Evolutionary conservation across 1,284 basidiomycete species (phyloP), one percentile per base, ranked within the genome.

Genomic region (Rhodotorula glutinis): DNA sequence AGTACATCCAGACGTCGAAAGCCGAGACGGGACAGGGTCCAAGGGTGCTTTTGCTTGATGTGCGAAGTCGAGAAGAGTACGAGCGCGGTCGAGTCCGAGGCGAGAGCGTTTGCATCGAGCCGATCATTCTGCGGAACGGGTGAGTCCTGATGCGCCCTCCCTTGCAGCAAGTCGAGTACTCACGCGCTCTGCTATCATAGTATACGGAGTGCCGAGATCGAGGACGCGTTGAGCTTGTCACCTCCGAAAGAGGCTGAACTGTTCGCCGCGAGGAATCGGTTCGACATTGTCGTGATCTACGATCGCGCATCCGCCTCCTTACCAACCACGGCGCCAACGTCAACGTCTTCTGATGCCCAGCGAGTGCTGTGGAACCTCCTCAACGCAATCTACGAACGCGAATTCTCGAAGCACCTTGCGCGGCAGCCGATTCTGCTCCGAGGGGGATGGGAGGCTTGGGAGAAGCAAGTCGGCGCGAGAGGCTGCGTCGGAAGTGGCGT

Each of bases 231-330:
- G 60, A 80, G 85, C 2, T 80, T 91, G 27, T 87, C 86, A 1
- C 89, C 92, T 0, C 81, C 83, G 30, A 78, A 83, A 47, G 92
- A 97, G 79, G 83, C 82, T 51, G 81, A 82, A 1, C 81, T 89
- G 25, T 98, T 97, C 78, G 79, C 82, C 33, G 87, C 89, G 65
- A 88, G 95, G 38, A 85, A 92, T 76, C 87, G 88, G 74, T 96
- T 90, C 78, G 93, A 98, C 73, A 79, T 96, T 21, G 86, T 98
- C n/a, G 90, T 90, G 16, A 81, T 98, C 3, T 93, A 92, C 78
- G 94, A 98, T 78, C 79, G 85, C 53, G 80, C 82, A 9, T 92
- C 91, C 3, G 82, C 82, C 38, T 79, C 80, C 3, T 85, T 89
- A 72, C 80, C 55, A 7, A 63, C 27, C 17, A 53, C 63, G 7